Evolutionary conservation across 306 rosid genomes (phyloP).

Genomic region (Prunus armeniaca): DNA sequence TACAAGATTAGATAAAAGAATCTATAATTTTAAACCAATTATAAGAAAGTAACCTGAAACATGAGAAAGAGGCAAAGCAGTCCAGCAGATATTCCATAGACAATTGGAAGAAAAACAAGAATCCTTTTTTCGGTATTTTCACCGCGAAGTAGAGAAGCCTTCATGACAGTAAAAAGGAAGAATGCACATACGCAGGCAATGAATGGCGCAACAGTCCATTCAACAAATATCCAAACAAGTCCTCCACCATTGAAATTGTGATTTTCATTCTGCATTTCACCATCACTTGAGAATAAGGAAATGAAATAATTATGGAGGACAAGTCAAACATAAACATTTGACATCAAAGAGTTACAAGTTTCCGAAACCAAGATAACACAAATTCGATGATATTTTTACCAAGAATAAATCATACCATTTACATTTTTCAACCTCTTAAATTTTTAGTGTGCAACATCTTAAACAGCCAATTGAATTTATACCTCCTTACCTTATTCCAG

Average conservation of each 20-base stretch:
- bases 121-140: conserved; percentile 18
- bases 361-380: background rate
- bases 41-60: conserved; percentile 8
- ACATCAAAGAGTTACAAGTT: background rate
- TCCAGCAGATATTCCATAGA: conserved; percentile 27
- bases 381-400: background rate
- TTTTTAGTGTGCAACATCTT: background rate
- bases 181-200: conserved; percentile 3
- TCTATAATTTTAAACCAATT: no score
- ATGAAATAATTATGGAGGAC: background rate
- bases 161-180: conserved; percentile 20
- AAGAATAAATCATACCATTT: background rate
- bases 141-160: conserved; percentile 12
- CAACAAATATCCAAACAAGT: conserved; percentile 25
- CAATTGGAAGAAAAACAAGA: conserved; percentile 22
- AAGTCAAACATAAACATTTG: background rate
- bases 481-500: conserved; percentile 24
- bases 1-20: no score
- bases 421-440: background rate
- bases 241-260: conserved; percentile 31
- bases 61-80: conserved; percentile 29
- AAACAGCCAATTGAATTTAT: background rate
- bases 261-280: conserved; percentile 20
- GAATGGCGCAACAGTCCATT: conserved; percentile 28
- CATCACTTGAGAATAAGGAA: background rate